A percentile compares a stretch with the other conserved stretches of the same genome.
Conservation (phyloP, 768 basidiomycete species). For the Collybiopsis luxurians region DNA sequence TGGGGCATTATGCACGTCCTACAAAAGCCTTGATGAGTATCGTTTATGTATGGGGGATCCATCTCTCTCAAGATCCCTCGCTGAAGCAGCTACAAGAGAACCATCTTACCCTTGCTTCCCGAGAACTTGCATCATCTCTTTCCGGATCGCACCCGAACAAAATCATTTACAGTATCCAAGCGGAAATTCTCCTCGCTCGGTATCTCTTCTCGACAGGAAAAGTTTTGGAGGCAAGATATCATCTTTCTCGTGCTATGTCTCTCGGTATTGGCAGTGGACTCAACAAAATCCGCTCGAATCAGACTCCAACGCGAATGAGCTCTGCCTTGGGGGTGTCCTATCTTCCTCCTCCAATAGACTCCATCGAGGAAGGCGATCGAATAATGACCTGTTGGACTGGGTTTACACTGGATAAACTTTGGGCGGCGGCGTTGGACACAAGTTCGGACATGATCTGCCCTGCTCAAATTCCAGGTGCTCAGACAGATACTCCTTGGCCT, state of each 20-base stretch:
- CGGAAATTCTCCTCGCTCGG: conserved; percentile 38
- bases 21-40: background rate
- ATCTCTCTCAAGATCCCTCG: conserved; percentile 3
- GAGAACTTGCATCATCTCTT: background rate
- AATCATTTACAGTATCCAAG: conserved; percentile 30
- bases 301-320: background rate
- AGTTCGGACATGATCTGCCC: conserved; percentile 21
- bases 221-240: conserved; percentile 39
- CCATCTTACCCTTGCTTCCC: conserved; percentile 8
- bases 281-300: conserved; percentile 16
- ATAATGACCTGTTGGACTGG: conserved; percentile 26
- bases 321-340: background rate
- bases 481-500: conserved; percentile 40
- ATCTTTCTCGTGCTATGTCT: conserved; percentile 31
- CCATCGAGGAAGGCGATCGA: conserved; percentile 20
- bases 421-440: conserved; percentile 22
- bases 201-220: conserved; percentile 41
- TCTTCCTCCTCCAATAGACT: conserved; percentile 23
- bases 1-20: background rate
- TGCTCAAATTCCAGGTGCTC: conserved; percentile 14
- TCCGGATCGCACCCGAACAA: conserved; percentile 20
- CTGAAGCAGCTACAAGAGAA: background rate
- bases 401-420: conserved; percentile 30
- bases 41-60: conserved; percentile 11
- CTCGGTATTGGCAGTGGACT: conserved; percentile 24